Evolutionary conservation across 192 early-diverging fungal genomes (phyloP).

Genomic region (Entomortierella lignicola): DNA sequence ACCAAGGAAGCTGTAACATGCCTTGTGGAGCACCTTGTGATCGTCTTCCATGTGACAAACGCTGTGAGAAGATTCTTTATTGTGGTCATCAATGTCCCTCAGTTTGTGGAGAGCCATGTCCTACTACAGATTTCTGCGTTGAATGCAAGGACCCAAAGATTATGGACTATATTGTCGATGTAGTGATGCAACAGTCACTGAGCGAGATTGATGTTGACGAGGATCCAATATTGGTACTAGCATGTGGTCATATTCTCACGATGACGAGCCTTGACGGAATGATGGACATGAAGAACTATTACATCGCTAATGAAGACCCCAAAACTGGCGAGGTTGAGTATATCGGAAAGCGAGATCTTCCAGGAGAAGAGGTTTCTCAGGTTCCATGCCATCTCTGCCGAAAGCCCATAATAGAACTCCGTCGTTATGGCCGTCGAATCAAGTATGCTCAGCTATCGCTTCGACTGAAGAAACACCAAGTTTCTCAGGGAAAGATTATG

Average conservation of each 20-base stretch:
- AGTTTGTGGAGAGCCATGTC: constrained; percentile 61
- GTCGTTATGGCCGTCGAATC: constrained; percentile 53
- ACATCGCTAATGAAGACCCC: constrained; percentile 9
- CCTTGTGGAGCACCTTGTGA: constrained; percentile 68
- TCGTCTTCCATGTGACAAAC: constrained; percentile 65
- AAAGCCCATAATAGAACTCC: constrained; percentile 49
- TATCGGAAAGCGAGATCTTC: constrained; percentile 15
- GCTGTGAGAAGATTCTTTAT: constrained; percentile 55
- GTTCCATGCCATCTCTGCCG: constrained; percentile 57
- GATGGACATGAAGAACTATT: constrained; percentile 58
- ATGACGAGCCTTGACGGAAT: constrained; percentile 63
- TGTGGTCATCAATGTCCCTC: constrained; percentile 64
- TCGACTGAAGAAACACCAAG: constrained; percentile 29
- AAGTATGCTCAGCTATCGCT: constrained; percentile 41
- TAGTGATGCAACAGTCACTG: constrained; percentile 48
- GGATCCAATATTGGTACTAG: constrained; percentile 58
- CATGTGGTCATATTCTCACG: constrained; percentile 65
- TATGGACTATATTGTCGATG: constrained; percentile 38
- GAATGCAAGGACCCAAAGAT: constrained; percentile 42
- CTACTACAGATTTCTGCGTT: constrained; percentile 35
- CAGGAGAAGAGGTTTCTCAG: constrained; percentile 21
- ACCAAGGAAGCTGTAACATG: constrained; percentile 58
- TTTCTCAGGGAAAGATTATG: constrained; percentile 1
- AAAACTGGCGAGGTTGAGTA: constrained; percentile 6
- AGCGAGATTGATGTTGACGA: constrained; percentile 58